Evolutionary conservation across 2,329 filamentous ascomycete genomes (phyloP), one percentile per base, ranked within the genome.

Genomic region (Lachnellula arida): DNA sequence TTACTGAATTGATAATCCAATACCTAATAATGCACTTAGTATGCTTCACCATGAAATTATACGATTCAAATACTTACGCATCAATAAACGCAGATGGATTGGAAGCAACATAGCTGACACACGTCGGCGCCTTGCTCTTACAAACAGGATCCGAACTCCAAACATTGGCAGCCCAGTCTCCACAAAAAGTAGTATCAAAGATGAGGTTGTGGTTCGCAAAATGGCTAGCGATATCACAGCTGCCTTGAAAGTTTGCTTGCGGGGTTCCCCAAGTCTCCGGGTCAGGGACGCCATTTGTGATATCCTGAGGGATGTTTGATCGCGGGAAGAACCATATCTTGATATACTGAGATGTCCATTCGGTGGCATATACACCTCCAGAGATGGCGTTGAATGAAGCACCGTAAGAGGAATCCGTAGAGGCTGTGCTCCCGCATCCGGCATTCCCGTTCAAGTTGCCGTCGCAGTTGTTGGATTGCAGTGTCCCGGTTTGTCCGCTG

Each of bases 131-230:
- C 12, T 49, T 19, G 4, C 12, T 7, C 14, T 4, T 23, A 25
- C 54, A 56, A 5, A 25, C 49, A 32, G 35, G 37, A 52, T 54
- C 40, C 11, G 43, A 34, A 19, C 14, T 14, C 56, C 56, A 58
- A 37, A 56, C 56, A 51, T 46, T 39, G 2, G 35, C 54, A 4
- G 54, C 57, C 57, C 57, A 60, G 54, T 86, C 82, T 25, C 89
- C 89, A 67, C 89, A 94, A 67, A 93, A 90, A 49, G 88, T 83
- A 23, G 58, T 91, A 66, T 90, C 85, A 64, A 91, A 80, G 37
- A 89, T 83, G 53, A 95, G 81, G 61, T 81, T 82, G 76, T 91
- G 81, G 49, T 86, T 74, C 52, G 75, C 78, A 72, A 93, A 91
- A 64, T 83, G 80, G 0, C 70, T 69, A 57, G 84, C 75, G 55